A percentile compares a stretch with the other conserved stretches of the same genome.
Conservation (phyloP, 164 flowering plant species). For the Stephania yunnanensis region DNA sequence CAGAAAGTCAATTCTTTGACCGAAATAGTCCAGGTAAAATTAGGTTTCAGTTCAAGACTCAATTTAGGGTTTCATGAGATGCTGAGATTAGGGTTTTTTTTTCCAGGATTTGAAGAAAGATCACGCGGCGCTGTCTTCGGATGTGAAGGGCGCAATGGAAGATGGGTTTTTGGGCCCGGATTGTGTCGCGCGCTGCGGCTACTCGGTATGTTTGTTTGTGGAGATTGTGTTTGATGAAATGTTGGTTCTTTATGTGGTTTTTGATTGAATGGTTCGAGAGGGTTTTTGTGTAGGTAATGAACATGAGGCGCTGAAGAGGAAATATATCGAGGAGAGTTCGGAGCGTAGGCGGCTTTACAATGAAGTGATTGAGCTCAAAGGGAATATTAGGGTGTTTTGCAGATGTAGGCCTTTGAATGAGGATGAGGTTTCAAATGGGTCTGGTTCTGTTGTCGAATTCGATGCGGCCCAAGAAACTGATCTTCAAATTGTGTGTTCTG, state of each 20-base stretch:
- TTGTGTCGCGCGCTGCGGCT: conserved; percentile 30
- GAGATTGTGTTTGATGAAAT: background rate
- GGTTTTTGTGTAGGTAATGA: conserved; percentile 34
- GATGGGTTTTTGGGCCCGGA: conserved; percentile 41
- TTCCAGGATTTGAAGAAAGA: conserved; percentile 50
- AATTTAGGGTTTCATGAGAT: background rate
- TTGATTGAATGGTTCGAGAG: conserved; percentile 6
- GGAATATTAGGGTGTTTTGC: conserved; percentile 87
- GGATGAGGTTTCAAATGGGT: conserved; percentile 52
- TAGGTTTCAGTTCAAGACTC: too few species aligned
- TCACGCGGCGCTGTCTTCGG: conserved; percentile 35
- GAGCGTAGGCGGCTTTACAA: conserved; percentile 77
- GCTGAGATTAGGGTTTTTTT: background rate
- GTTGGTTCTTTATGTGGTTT: background rate
- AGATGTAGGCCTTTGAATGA: conserved; percentile 76
- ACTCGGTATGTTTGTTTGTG: conserved; percentile 38
- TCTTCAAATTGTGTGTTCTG: conserved; percentile 49
- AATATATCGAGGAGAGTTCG: conserved; percentile 46
- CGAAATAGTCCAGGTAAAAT: conserved; percentile 40
- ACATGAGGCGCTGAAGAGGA: conserved; percentile 45
- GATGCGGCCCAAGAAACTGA: conserved; percentile 60
- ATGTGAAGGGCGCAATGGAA: conserved; percentile 36
- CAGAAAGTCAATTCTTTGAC: conserved; percentile 40
- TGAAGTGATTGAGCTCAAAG: conserved; percentile 84
- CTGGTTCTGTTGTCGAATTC: conserved; percentile 49